Evolutionary conservation across 257 asterid genomes (phyloP).

Genomic region (Schizonepeta tenuifolia): DNA sequence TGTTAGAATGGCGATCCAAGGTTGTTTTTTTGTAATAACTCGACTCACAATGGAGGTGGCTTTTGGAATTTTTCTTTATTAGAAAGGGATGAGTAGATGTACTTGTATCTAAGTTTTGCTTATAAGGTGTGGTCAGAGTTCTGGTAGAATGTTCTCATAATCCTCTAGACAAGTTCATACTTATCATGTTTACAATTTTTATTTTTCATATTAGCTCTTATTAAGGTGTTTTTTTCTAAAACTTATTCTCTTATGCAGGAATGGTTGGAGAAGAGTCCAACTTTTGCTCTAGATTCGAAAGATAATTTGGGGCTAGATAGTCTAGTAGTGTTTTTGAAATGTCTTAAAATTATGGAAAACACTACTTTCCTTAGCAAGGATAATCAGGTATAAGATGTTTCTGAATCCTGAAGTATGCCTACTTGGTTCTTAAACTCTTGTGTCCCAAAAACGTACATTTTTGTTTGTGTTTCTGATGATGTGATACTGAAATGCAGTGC

Average conservation of each 20-base stretch:
- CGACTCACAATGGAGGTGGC: neutral
- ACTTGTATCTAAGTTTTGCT: neutral
- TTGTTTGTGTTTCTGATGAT: slow-evolving; percentile 20
- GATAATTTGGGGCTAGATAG: slow-evolving; percentile 56
- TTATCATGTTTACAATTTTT: neutral
- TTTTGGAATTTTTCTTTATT: slow-evolving; percentile 14
- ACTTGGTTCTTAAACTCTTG: neutral
- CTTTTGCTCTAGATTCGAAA: slow-evolving; percentile 41
- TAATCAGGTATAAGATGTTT: slow-evolving; percentile 58
- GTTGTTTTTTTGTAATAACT: neutral
- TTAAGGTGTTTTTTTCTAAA: slow-evolving; percentile 3
- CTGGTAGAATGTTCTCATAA: neutral
- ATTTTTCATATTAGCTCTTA: neutral
- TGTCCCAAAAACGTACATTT: neutral
- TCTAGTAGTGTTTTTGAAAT: slow-evolving; percentile 66
- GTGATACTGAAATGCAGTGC: slow-evolving; percentile 49
- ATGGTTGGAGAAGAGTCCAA: slow-evolving; percentile 53
- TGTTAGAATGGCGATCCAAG: neutral
- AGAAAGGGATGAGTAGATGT: slow-evolving; percentile 11
- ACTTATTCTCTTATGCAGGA: slow-evolving; percentile 48
- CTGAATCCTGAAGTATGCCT: slow-evolving; percentile 9
- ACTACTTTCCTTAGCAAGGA: slow-evolving; percentile 74
- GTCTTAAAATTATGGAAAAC: slow-evolving; percentile 83
- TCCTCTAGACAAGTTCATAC: slow-evolving; percentile 6
- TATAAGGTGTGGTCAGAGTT: slow-evolving; percentile 8